These are phyloP conservation scores for Sphagnurus paluster DNA, from an alignment of 1,284 basidiomycete genomes.

Conservation along the genomic window DNA sequence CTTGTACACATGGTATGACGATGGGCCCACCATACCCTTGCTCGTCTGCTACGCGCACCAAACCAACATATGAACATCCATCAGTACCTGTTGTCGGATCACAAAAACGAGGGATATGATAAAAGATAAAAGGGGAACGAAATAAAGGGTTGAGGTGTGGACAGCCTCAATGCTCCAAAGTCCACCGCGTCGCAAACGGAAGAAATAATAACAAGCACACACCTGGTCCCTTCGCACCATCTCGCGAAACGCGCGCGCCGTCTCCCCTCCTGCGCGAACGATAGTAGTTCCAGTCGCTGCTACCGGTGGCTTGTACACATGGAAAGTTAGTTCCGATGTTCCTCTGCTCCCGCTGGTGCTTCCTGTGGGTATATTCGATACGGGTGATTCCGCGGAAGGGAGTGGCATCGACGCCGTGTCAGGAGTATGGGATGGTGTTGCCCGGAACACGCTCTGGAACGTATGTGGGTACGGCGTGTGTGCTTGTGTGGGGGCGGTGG, in stretches of 20 bases:
- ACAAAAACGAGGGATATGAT: not conserved
- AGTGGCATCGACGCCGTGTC: too few species aligned
- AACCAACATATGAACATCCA: not conserved
- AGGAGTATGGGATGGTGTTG: not conserved
- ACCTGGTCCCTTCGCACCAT: slow-evolving; percentile 9
- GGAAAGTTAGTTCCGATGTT: not conserved
- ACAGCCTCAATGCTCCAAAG: too few species aligned
- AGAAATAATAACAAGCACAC: not conserved
- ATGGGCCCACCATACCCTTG: slow-evolving; percentile 10
- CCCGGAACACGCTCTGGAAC: slow-evolving; percentile 12
- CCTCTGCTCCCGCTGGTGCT: too few species aligned
- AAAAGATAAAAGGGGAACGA: not conserved
- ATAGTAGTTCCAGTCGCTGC: not conserved
- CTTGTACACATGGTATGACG: slow-evolving; percentile 15
- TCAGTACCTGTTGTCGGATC: not conserved
- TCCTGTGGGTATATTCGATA: too few species aligned
- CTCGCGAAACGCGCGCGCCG: slow-evolving; percentile 2
- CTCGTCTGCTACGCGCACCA: slow-evolving; percentile 4
- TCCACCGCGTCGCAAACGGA: too few species aligned
- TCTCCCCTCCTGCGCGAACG: not conserved
- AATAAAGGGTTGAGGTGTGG: not conserved
- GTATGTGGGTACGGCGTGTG: not conserved
- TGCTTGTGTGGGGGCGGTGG: not conserved
- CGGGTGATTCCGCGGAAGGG: too few species aligned
- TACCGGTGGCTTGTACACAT: not conserved